Evolutionary conservation across 1,284 basidiomycete species (phyloP).

Genomic region (Fistulina hepatica): DNA sequence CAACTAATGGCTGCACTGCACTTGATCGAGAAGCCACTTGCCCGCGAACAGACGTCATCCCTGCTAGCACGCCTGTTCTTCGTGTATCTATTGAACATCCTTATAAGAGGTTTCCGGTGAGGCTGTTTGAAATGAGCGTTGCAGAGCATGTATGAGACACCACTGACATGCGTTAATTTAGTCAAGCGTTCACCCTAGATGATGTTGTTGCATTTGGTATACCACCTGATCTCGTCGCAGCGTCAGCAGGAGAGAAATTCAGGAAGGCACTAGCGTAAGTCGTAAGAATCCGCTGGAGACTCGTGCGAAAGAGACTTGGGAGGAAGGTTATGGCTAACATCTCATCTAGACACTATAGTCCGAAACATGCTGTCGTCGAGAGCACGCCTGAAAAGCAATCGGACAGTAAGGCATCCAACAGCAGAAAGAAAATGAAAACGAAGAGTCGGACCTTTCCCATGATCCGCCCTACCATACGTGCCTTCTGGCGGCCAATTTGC

Average conservation of each 20-base stretch:
- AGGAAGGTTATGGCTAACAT: no score
- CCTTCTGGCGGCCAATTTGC: slow-evolving; percentile 9
- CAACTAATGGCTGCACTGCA: no score
- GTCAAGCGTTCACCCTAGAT: not conserved
- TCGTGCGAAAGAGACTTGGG: no score
- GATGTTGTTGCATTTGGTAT: not conserved
- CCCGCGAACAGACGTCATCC: slow-evolving; percentile 6
- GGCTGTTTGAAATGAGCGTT: no score
- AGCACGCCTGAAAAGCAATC: no score
- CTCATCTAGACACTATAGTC: no score
- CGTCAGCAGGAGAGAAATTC: not conserved
- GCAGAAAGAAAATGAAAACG: no score
- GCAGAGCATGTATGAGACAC: no score
- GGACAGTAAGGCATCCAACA: no score
- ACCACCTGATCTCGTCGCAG: not conserved
- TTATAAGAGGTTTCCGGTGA: slow-evolving; percentile 6
- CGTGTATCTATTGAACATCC: slow-evolving; percentile 4
- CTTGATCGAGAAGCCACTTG: slow-evolving; percentile 3
- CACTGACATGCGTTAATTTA: no score
- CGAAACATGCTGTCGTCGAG: no score
- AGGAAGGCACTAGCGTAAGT: not conserved
- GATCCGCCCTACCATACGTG: slow-evolving; percentile 10
- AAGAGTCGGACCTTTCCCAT: no score
- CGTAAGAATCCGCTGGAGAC: not conserved
- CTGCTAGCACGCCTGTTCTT: slow-evolving; percentile 7